phyloP scores from a whole-genome alignment of 441 rosid species.

The California macrophylla region DNA sequence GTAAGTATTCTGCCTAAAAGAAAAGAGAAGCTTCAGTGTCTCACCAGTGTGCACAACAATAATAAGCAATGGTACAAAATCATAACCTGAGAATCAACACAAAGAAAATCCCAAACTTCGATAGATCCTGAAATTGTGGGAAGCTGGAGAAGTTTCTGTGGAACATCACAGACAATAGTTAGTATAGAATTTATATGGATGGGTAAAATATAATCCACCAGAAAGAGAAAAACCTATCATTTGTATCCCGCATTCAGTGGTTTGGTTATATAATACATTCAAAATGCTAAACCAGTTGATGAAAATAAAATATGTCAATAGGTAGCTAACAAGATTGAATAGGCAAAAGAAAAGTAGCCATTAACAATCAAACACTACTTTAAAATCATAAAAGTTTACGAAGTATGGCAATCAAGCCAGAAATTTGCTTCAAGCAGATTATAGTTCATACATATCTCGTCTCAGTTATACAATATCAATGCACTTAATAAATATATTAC shows the following conservation, averaged over 20 bases:
- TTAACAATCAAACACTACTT: neutral
- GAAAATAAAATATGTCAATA: neutral
- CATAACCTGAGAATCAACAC: constrained; percentile 92
- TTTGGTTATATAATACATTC: neutral
- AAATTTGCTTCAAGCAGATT: neutral
- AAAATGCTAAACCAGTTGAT: neutral
- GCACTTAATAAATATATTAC: neutral
- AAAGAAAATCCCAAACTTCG: constrained; percentile 98
- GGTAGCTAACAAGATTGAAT: neutral
- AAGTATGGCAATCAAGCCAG: neutral
- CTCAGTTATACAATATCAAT: neutral
- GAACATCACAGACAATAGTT: constrained; percentile 20
- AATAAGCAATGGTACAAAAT: constrained; percentile 8
- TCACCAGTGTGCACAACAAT: neutral
- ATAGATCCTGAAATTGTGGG: constrained; percentile 89
- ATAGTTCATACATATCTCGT: neutral
- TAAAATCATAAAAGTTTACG: neutral
- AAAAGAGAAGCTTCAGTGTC: neutral
- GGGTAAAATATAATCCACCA: constrained; percentile 2
- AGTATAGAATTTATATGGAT: constrained; percentile 11
- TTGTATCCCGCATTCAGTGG: constrained; percentile 1
- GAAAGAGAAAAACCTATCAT: constrained; percentile 8
- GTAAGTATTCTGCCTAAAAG: constrained; percentile 17
- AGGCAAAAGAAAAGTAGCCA: neutral
- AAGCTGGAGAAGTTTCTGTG: constrained; percentile 65